These are phyloP conservation scores for Floccularia luteovirens DNA, from an alignment of 768 basidiomycete genomes.

Conservation along the genomic window DNA sequence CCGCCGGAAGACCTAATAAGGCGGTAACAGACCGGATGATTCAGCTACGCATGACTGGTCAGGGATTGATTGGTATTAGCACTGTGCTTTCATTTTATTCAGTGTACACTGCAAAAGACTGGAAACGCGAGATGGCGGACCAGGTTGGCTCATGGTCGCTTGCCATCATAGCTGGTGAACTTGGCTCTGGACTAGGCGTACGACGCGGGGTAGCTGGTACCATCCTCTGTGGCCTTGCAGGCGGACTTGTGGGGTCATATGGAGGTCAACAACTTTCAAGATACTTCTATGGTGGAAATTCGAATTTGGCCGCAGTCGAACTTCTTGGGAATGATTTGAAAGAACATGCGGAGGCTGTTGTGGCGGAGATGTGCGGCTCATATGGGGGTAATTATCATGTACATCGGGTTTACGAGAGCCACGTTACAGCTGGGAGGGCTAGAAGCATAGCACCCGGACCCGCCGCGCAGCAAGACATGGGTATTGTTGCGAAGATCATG, in stretches of 20 bases:
- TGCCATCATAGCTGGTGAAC: background rate
- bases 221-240: background rate
- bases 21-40: background rate
- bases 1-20: background rate
- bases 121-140: background rate
- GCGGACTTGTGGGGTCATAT: background rate
- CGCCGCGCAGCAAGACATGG: no score
- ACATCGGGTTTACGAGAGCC: background rate
- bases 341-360: background rate
- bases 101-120: background rate
- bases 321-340: background rate
- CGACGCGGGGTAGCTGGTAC: background rate
- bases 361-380: background rate
- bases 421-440: background rate
- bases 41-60: background rate
- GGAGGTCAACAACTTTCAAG: background rate
- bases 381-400: background rate
- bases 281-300: background rate
- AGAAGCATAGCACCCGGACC: background rate
- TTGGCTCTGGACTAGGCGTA: background rate
- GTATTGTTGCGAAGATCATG: no score
- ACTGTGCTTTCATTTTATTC: background rate
- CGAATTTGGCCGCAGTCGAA: background rate
- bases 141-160: slow-evolving; percentile 1
- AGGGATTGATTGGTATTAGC: background rate